Conservation (phyloP, 2,329 filamentous ascomycete species). For the Hypoxylon sp. region DNA sequence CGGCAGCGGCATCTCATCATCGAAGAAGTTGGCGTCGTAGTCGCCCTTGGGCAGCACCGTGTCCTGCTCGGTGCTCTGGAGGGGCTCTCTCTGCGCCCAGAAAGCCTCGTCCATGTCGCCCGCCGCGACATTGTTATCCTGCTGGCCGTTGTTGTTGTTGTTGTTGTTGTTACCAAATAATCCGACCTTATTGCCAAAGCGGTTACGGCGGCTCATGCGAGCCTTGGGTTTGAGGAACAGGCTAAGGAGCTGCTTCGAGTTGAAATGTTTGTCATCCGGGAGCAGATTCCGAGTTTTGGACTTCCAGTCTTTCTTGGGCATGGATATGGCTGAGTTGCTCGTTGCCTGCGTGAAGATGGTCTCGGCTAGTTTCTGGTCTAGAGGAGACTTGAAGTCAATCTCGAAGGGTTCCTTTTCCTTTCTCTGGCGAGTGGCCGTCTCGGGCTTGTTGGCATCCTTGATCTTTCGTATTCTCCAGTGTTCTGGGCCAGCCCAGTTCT, state of each 20-base stretch:
- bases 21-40: slow-evolving; percentile 98
- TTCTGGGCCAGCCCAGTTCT: slow-evolving; percentile 98
- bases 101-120: slow-evolving; percentile 95
- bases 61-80: slow-evolving; percentile 61
- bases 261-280: slow-evolving; percentile 98
- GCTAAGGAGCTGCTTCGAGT: slow-evolving; percentile 88
- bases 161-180: slow-evolving; percentile 57
- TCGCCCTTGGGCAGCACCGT: slow-evolving; percentile 76
- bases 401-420: slow-evolving; percentile 98
- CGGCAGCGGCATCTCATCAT: slow-evolving; percentile 80
- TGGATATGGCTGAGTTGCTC: slow-evolving; percentile 83
- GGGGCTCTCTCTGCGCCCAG: slow-evolving; percentile 82
- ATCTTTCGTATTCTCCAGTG: slow-evolving; percentile 98
- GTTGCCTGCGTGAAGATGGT: slow-evolving; percentile 85
- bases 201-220: slow-evolving; percentile 76
- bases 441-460: slow-evolving; percentile 80
- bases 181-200: slow-evolving; percentile 62
- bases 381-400: slow-evolving; percentile 87
- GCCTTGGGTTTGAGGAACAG: slow-evolving; percentile 97
- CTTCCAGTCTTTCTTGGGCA: slow-evolving; percentile 96
- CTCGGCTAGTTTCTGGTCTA: slow-evolving; percentile 80
- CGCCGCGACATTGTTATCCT: slow-evolving; percentile 71
- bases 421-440: slow-evolving; percentile 73
- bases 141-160: slow-evolving; percentile 54
- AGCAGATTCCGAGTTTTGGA: slow-evolving; percentile 93